Conservation (phyloP, 2,329 filamentous ascomycete genomes). For the Aspergillus sp. region DNA sequence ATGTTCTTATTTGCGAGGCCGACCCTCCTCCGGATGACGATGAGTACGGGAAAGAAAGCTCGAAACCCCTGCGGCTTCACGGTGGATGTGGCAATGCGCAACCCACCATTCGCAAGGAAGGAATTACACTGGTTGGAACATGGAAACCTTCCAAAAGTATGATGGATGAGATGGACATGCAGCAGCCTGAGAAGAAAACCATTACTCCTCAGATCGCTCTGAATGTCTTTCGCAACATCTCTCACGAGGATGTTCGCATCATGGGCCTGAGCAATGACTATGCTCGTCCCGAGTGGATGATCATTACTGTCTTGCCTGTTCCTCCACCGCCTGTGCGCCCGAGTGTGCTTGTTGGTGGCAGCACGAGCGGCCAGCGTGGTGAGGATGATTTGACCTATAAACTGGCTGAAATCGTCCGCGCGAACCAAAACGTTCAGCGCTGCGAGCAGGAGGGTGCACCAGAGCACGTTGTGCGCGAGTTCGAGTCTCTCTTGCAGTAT, state of each 20-base stretch:
- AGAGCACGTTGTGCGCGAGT: conserved; percentile 87
- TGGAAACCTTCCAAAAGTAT: conserved; percentile 75
- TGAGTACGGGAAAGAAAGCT: conserved; percentile 68
- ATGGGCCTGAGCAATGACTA: conserved; percentile 95
- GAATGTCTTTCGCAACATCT: conserved; percentile 84
- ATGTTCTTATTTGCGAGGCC: conserved; percentile 81
- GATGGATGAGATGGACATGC: conserved; percentile 65
- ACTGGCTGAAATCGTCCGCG: conserved; percentile 95
- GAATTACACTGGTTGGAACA: conserved; percentile 77
- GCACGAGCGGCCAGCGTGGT: conserved; percentile 86
- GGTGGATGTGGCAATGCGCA: conserved; percentile 93
- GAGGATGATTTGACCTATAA: conserved; percentile 99
- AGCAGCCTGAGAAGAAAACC: conserved; percentile 75
- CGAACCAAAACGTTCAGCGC: conserved; percentile 91
- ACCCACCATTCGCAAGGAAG: conserved; percentile 84
- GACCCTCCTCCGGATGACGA: conserved; percentile 70
- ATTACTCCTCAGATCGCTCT: conserved; percentile 86
- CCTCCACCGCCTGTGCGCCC: conserved; percentile 94
- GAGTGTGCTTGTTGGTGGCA: conserved; percentile 96
- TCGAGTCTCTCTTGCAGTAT: conserved; percentile 90
- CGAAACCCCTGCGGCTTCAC: conserved; percentile 64
- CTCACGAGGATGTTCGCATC: conserved; percentile 76
- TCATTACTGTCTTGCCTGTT: conserved; percentile 91
- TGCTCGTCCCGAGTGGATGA: conserved; percentile 97
- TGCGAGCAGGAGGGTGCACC: conserved; percentile 91